A percentile compares a stretch with the other conserved stretches of the same genome.
These are phyloP conservation scores for Saccharomycopsis sp. DNA, from an alignment of 805 yeast genomes.

Conservation along the genomic window DNA sequence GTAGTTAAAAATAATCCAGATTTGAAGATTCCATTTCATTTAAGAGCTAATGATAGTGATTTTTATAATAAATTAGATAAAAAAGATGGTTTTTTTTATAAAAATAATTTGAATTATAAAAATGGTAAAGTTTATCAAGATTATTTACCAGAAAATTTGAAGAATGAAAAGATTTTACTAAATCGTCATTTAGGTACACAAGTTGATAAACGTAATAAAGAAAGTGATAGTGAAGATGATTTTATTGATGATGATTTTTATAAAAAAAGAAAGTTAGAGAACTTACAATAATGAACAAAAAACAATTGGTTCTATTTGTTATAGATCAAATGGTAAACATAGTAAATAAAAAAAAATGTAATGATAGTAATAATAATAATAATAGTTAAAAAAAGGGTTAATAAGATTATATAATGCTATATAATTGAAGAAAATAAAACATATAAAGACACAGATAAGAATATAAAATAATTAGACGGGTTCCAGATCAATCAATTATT, in stretches of 20 bases:
- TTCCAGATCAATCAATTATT: too few species aligned
- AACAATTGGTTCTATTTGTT: too few species aligned
- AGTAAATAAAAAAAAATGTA: too few species aligned
- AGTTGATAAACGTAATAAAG: neutral
- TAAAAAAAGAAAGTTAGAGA: too few species aligned
- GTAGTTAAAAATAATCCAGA: conserved; percentile 3
- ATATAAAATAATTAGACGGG: too few species aligned
- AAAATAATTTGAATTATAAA: neutral
- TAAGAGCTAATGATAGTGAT: neutral
- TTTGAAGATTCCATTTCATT: conserved; percentile 6
- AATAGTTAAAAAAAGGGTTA: too few species aligned
- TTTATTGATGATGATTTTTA: conserved; percentile 11
- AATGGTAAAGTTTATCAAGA: conserved; percentile 3
- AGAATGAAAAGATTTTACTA: neutral
- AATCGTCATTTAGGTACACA: conserved; percentile 12
- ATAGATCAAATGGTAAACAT: too few species aligned
- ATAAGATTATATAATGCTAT: too few species aligned
- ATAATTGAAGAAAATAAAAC: too few species aligned
- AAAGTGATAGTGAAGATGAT: conserved; percentile 16
- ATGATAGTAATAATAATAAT: too few species aligned
- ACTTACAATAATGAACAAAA: too few species aligned
- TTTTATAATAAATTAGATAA: neutral
- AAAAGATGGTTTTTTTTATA: neutral
- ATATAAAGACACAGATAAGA: too few species aligned
- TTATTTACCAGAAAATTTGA: conserved; percentile 8